Evolutionary conservation across 2,329 filamentous ascomycete genomes (phyloP), one percentile per base, ranked within the genome.

Genomic region (Pseudogymnoascus sp.): DNA sequence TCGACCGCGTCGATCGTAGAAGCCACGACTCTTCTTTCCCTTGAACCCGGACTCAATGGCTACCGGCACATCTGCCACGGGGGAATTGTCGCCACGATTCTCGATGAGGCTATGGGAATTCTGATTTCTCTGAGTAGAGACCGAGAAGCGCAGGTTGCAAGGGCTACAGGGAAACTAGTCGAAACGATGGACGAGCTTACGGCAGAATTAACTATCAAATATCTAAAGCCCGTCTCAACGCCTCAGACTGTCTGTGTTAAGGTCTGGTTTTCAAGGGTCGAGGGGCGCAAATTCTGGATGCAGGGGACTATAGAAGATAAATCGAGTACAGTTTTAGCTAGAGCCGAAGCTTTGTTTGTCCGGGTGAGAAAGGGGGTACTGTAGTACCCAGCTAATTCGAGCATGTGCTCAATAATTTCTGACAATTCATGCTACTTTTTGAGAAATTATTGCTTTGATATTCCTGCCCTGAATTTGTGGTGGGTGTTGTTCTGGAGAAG

Each of bases 171-270:
- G 7, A 17, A 6, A 37, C 6, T 10, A 23, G 35, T 26, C 56
- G 56, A 60, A 37, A 13, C 2, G 21, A 60, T 60, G 31, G 15
- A 11, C 2, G 61, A 42, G 21, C 42, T 64, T 10, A 64, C 63
- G 29, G 63, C 60, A 37, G 35, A 64, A 31, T 62, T 64, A 50
- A 64, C 38, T 9, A n/a, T 62, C 29, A 64, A 50, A 37, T 64
- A 64, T 42, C 29, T 62, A 13, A 62, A 62, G 60, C 26, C 60
- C 2, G 60, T 62, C 35, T 7, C 31, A 19, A 64, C 63, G n/a
- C 63, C 59, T 17, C 63, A 62, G 33, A 64, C 15, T n/a, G 63
- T 64, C 7, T 19, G 44, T 6, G 63, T 64, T 5, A 62, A 21
- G 10, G 63, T 46, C 26, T 31, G 26, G 63, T 59, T 62, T 31